phyloP scores from a whole-genome alignment of 139 green algal genomes.

The Chlorella vulgaris region DNA sequence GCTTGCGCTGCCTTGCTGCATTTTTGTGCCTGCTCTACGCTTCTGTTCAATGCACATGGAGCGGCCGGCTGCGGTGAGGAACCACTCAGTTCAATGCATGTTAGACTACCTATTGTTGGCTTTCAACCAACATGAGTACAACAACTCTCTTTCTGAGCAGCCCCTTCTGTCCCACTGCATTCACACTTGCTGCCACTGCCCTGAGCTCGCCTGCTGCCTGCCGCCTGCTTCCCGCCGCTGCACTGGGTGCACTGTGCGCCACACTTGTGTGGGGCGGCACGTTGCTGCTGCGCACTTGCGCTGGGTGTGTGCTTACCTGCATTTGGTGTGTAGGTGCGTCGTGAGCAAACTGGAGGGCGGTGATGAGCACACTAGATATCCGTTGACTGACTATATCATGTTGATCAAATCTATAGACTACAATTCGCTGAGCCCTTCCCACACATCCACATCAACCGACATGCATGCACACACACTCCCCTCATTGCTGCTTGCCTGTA shows the following conservation, averaged over 20 bases:
- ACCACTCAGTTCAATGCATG: constrained; percentile 34
- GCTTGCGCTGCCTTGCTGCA: neutral
- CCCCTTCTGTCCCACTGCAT: neutral
- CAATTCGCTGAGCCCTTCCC: constrained; percentile 35
- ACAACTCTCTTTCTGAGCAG: constrained; percentile 44
- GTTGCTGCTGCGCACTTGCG: too few relatives aligned
- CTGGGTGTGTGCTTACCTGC: neutral
- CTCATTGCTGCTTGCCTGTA: neutral
- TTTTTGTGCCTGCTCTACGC: neutral
- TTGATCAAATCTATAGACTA: constrained; percentile 37
- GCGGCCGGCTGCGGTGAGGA: constrained; percentile 27
- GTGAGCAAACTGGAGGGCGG: neutral
- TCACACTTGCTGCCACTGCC: neutral
- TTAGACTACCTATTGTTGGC: constrained; percentile 49
- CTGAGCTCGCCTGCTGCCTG: too few relatives aligned
- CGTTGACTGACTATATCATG: constrained; percentile 34
- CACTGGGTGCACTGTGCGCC: too few relatives aligned
- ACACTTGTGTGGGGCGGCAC: too few relatives aligned
- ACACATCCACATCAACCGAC: neutral
- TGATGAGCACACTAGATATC: constrained; percentile 38
- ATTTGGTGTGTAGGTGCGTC: neutral
- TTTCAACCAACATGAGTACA: constrained; percentile 37
- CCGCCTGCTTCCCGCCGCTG: too few relatives aligned
- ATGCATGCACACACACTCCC: neutral
- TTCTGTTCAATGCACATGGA: too few relatives aligned